Percentiles rank a stretch among this genome's conserved stretches.
phyloP scores from a whole-genome alignment of 1,284 basidiomycete species.

The Neonothopanus nambi region DNA sequence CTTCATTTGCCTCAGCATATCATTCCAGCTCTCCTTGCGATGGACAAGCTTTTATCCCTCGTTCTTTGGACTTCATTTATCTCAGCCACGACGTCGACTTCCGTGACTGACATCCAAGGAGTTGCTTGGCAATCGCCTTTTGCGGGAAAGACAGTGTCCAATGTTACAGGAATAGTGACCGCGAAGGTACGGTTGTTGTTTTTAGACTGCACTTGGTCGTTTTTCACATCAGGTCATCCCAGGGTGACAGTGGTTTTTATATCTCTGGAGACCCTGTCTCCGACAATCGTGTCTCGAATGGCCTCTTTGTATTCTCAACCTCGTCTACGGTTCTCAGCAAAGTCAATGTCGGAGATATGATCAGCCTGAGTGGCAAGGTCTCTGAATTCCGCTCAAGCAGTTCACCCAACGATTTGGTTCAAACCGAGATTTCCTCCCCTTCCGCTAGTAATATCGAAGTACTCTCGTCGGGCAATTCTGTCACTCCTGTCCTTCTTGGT shows the following conservation, averaged over 20 bases:
- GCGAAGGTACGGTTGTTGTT: slow-evolving; percentile 44
- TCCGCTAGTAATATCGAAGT: slow-evolving; percentile 45
- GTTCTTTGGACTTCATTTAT: slow-evolving; percentile 23
- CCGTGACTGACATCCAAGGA: slow-evolving; percentile 57
- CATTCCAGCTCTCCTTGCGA: slow-evolving; percentile 2
- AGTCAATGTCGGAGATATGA: slow-evolving; percentile 49
- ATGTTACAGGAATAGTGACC: slow-evolving; percentile 54
- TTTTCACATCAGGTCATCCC: slow-evolving; percentile 1
- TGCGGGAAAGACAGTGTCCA: slow-evolving; percentile 44
- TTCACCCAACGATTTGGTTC: slow-evolving; percentile 45
- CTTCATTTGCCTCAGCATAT: neutral
- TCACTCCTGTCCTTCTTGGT: slow-evolving; percentile 54
- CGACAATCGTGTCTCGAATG: slow-evolving; percentile 52
- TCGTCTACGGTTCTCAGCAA: slow-evolving; percentile 36
- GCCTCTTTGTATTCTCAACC: slow-evolving; percentile 51
- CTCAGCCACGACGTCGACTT: slow-evolving; percentile 30
- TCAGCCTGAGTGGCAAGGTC: slow-evolving; percentile 50
- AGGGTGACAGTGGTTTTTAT: slow-evolving; percentile 56
- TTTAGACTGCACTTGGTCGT: neutral
- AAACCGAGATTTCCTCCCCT: slow-evolving; percentile 52
- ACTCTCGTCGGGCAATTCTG: slow-evolving; percentile 46
- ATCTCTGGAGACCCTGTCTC: slow-evolving; percentile 45
- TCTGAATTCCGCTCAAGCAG: slow-evolving; percentile 49
- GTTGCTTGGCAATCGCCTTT: slow-evolving; percentile 50
- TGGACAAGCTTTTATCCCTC: slow-evolving; percentile 31